These are phyloP conservation scores for Lizanozyma gosingica DNA, from an alignment of 1,139 yeast species.

Conservation along the genomic window DNA sequence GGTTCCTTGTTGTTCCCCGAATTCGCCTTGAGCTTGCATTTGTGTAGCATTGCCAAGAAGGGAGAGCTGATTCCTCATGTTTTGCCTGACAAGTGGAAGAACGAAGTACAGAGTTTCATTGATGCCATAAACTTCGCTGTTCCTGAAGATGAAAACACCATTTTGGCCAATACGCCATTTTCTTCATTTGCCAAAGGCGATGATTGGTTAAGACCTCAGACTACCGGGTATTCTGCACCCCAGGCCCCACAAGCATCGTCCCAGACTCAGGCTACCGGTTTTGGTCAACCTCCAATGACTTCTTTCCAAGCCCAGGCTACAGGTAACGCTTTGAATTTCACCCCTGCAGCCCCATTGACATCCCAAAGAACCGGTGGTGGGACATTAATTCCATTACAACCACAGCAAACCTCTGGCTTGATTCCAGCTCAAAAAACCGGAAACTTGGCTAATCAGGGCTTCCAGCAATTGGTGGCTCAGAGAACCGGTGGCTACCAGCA, in stretches of 20 bases:
- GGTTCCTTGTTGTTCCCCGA: slow-evolving; percentile 89
- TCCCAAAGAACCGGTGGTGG: slow-evolving; percentile 39
- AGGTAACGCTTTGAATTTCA: slow-evolving; percentile 12
- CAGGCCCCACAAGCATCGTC: slow-evolving; percentile 19
- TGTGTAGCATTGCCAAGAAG: slow-evolving; percentile 69
- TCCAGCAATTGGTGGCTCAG: slow-evolving; percentile 5
- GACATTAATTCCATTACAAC: slow-evolving; percentile 35
- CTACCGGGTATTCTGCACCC: slow-evolving; percentile 16
- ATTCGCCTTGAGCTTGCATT: slow-evolving; percentile 85
- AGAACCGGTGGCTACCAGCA: slow-evolving; percentile 3
- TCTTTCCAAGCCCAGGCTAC: slow-evolving; percentile 11
- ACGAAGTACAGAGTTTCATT: slow-evolving; percentile 81
- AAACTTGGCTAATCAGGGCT: slow-evolving; percentile 5
- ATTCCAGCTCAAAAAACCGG: slow-evolving; percentile 36
- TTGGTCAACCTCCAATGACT: slow-evolving; percentile 14
- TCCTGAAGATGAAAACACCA: slow-evolving; percentile 46
- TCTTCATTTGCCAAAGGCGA: slow-evolving; percentile 21
- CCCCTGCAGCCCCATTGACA: slow-evolving; percentile 12
- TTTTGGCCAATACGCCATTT: slow-evolving; percentile 40
- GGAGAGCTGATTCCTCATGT: slow-evolving; percentile 71
- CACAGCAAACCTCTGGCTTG: slow-evolving; percentile 41
- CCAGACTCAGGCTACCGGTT: slow-evolving; percentile 31
- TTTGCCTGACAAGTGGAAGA: slow-evolving; percentile 63
- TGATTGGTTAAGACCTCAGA: slow-evolving; percentile 15
- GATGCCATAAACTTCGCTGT: slow-evolving; percentile 79